A percentile compares a stretch with the other conserved stretches of the same genome.
These are phyloP conservation scores for Fagus crenata DNA, from an alignment of 306 rosid genomes.

Conservation along the genomic window DNA sequence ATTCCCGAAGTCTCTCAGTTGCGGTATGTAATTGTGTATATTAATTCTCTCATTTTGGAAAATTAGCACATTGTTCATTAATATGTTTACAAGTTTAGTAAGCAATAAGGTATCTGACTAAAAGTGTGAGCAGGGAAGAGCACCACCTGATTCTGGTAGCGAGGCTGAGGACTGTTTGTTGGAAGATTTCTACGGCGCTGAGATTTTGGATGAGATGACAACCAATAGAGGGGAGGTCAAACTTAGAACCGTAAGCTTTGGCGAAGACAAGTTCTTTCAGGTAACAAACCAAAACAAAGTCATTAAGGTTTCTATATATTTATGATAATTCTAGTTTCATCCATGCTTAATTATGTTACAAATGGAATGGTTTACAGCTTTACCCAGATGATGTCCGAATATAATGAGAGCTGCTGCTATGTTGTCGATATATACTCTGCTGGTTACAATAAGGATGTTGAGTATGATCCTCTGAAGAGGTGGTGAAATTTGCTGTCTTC, in stretches of 20 bases:
- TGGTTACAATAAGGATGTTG: conserved; percentile 18
- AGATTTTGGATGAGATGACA: conserved; percentile 82
- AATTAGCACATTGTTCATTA: not conserved
- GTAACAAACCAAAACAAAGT: conserved; percentile 31
- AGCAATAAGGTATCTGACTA: conserved; percentile 9
- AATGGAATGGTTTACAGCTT: conserved; percentile 39
- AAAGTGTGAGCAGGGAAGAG: conserved; percentile 54
- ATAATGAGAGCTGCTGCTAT: conserved; percentile 18
- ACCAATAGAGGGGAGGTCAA: conserved; percentile 83
- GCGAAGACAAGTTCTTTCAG: conserved; percentile 49
- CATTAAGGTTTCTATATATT: conserved; percentile 8
- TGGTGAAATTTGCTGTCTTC: conserved; percentile 17
- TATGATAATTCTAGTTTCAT: not conserved
- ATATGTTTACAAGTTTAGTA: not conserved
- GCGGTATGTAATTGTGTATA: conserved; percentile 19
- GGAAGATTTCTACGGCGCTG: conserved; percentile 63
- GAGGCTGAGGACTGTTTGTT: conserved; percentile 25
- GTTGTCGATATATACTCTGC: conserved; percentile 28
- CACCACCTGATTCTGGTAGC: conserved; percentile 26
- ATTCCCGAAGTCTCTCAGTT: conserved; percentile 21
- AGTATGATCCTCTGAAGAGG: conserved; percentile 10
- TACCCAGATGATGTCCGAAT: conserved; percentile 29
- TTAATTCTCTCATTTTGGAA: conserved; percentile 11
- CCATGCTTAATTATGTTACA: not conserved
- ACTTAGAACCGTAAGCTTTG: conserved; percentile 58